Percentiles rank a stretch among this genome's conserved stretches.
These are phyloP conservation scores for Dactylis glomerata DNA, from an alignment of 176 grass and related monocot species.

Conservation along the genomic window DNA sequence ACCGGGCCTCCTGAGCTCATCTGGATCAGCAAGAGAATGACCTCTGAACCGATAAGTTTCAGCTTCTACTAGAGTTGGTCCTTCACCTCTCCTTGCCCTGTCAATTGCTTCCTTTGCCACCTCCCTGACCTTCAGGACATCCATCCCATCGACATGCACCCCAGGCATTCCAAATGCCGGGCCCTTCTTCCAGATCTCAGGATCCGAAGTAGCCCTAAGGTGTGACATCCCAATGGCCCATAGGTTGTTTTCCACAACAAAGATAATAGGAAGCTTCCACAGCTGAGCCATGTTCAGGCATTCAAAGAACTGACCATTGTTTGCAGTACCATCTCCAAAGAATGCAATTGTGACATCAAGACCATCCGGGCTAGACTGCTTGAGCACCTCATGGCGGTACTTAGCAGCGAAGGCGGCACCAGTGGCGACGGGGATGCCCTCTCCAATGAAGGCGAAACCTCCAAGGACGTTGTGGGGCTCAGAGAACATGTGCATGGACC, in stretches of 20 bases:
- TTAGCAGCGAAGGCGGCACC: constrained; percentile 91
- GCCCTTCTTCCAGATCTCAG: constrained; percentile 95
- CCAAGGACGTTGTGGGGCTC: constrained; percentile 80
- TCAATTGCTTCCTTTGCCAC: constrained; percentile 88
- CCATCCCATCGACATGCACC: constrained; percentile 89
- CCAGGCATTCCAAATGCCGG: constrained; percentile 93
- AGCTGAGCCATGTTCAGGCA: constrained; percentile 99
- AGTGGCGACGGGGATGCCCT: constrained; percentile 91
- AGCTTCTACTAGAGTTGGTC: constrained; percentile 85
- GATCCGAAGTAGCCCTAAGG: constrained; percentile 71
- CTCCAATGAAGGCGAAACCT: constrained; percentile 92
- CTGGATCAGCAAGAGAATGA: constrained; percentile 88
- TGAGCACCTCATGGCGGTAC: constrained; percentile 94
- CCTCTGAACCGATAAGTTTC: constrained; percentile 88
- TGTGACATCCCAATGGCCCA: constrained; percentile 97
- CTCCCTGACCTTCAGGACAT: constrained; percentile 92
- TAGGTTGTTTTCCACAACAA: constrained; percentile 98
- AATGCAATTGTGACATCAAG: constrained; percentile 87
- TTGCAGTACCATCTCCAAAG: constrained; percentile 96
- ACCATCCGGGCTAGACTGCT: constrained; percentile 73
- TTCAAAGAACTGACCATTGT: constrained; percentile 96
- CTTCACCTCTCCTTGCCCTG: constrained; percentile 93
- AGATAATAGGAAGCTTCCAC: constrained; percentile 94
- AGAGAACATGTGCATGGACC: constrained; percentile 99
- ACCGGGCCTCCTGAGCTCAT: constrained; percentile 89